Base-by-base conservation (phyloP, 352 stramenopile species). In the Phytophthora syringae region DNA sequence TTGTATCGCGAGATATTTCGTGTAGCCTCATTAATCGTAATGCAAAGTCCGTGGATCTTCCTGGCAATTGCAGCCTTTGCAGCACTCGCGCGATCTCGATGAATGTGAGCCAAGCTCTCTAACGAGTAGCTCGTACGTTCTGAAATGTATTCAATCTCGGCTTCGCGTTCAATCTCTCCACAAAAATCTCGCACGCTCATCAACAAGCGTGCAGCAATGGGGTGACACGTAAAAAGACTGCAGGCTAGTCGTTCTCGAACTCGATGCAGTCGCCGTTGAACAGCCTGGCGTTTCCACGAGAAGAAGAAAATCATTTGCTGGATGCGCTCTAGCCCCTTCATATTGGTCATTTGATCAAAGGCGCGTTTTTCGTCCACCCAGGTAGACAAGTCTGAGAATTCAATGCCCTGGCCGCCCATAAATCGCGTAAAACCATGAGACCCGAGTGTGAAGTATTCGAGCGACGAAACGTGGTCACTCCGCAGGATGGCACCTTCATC, bases 291-390 rank as follows among this genome's bases (percentile, higher is more conserved):
- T 30, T 89, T 90, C 83, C 83, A 92, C 7, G 77, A 88, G 42
- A 88, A 82, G 54, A 90, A 92, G 55, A 90, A 92, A 16, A 92
- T 64, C 58, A 92, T 80, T 18, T 79, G 75, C 57, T 92, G 79
- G 16, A 92, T 84, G 60, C 79, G 82, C 48, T 84, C 60, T 2
- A 92, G 54, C 0, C 81, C 79, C 5, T 75, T 57, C 79, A 92
- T 90, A 16, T 45, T 80, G 4, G 82, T 87, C 77, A 92, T 90
- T 52, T 84, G 69, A 66, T 90, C 84, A 49, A 92, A 92, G 10
- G 78, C 84, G 6, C 77, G 72, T 67, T 90, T 92, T 34, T 92
- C 82, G 21, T 80, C 56, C n/a, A 92, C 61, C 84, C 84, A 90
- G 20, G 58, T 71, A 11, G 64, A 51, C 20, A 89, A 48, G 39